Percentiles rank a stretch among this genome's conserved stretches.
phyloP scores from a whole-genome alignment of 805 yeast species.

The Cyberlindnera bimundalis region DNA sequence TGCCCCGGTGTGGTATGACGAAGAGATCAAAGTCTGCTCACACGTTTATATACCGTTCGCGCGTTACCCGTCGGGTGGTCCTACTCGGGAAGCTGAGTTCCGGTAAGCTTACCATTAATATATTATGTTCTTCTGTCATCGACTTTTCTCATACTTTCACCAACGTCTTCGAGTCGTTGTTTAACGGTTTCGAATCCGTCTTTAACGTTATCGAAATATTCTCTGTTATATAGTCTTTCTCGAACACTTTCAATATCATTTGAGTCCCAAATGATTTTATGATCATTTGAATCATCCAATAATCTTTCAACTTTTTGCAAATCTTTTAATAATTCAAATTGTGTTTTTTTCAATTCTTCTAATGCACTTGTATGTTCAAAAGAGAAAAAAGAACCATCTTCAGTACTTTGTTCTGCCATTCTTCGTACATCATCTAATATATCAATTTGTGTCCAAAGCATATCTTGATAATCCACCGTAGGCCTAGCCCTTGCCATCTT shows the following conservation, averaged over 20 bases:
- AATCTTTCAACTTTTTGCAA: slow-evolving; percentile 24
- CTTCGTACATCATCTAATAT: slow-evolving; percentile 74
- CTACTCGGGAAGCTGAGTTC: slow-evolving; percentile 13
- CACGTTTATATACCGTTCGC: too few species aligned
- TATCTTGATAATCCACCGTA: slow-evolving; percentile 64
- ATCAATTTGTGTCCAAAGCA: slow-evolving; percentile 84
- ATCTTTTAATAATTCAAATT: slow-evolving; percentile 9
- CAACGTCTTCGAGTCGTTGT: slow-evolving; percentile 47
- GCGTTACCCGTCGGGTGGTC: too few species aligned
- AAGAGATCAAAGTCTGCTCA: too few species aligned
- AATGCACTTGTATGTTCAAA: slow-evolving; percentile 15
- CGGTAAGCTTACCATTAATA: too few species aligned
- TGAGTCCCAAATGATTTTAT: slow-evolving; percentile 20
- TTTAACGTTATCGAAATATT: slow-evolving; percentile 49
- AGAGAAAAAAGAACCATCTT: slow-evolving; percentile 13
- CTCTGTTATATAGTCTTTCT: slow-evolving; percentile 41
- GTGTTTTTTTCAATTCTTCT: slow-evolving; percentile 19
- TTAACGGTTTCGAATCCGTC: slow-evolving; percentile 48
- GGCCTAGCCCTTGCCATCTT: slow-evolving; percentile 54
- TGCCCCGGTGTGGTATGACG: too few species aligned
- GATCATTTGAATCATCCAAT: slow-evolving; percentile 11
- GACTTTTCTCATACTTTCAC: slow-evolving; percentile 34
- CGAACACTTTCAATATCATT: slow-evolving; percentile 32
- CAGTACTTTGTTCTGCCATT: slow-evolving; percentile 22
- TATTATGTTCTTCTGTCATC: slow-evolving; percentile 8